Conservation (phyloP, 257 asterid genomes). For the Fraxinus pennsylvanica region DNA sequence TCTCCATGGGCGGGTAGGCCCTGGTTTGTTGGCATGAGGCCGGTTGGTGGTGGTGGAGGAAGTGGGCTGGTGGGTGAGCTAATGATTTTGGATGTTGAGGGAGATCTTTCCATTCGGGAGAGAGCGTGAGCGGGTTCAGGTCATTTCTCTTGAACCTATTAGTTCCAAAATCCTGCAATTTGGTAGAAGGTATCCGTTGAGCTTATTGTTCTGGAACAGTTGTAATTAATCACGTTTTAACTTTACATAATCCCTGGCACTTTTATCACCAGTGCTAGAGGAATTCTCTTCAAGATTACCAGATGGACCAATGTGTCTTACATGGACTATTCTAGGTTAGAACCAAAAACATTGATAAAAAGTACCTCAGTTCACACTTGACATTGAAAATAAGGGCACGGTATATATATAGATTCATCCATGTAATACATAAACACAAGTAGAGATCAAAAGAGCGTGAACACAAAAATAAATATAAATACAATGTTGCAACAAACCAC, state of each 20-base stretch:
- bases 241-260: not conserved
- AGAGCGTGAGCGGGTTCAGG: too few species aligned
- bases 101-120: too few species aligned
- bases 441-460: not conserved
- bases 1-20: too few species aligned
- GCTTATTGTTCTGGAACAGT: slow-evolving; percentile 1
- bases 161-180: too few species aligned
- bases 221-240: not conserved
- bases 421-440: slow-evolving; percentile 6
- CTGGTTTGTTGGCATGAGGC: too few species aligned
- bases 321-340: not conserved
- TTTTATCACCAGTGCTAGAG: not conserved
- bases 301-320: not conserved
- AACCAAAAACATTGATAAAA: not conserved
- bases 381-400: not conserved
- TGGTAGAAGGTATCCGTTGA: too few species aligned
- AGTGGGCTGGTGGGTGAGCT: too few species aligned
- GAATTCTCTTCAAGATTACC: not conserved
- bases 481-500: too few species aligned
- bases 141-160: too few species aligned
- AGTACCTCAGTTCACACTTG: not conserved
- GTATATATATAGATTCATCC: not conserved
- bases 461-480: too few species aligned
- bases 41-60: too few species aligned
- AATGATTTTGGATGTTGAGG: too few species aligned